phyloP scores from a whole-genome alignment of 2,329 filamentous ascomycete species.

The Calonectria ilicicola region DNA sequence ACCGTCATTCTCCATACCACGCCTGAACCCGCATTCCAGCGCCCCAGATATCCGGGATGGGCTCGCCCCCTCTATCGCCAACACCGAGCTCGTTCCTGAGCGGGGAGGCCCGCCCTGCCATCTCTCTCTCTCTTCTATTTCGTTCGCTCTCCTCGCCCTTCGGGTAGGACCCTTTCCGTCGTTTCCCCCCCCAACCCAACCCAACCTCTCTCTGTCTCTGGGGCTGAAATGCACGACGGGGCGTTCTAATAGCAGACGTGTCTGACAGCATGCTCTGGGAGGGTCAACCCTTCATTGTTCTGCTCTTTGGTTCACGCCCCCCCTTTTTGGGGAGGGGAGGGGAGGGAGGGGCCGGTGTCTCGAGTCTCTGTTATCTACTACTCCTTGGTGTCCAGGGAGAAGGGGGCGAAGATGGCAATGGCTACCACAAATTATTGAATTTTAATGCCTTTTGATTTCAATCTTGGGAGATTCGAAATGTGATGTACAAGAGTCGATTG shows the following conservation, averaged over 20 bases:
- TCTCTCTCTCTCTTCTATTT: background rate
- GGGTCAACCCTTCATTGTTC: background rate
- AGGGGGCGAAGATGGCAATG: background rate
- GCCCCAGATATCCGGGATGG: constrained; percentile 1
- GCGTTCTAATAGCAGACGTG: background rate
- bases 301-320: background rate
- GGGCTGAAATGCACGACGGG: background rate
- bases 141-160: too few species aligned
- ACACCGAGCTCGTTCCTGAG: background rate
- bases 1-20: background rate
- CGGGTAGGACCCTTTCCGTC: background rate
- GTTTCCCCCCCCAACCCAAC: background rate
- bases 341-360: too few species aligned
- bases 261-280: background rate
- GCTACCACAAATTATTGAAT: background rate
- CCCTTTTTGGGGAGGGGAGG: background rate
- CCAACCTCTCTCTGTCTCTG: background rate
- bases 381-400: background rate
- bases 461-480: background rate
- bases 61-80: background rate
- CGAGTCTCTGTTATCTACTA: background rate
- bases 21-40: constrained; percentile 11
- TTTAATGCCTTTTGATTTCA: background rate
- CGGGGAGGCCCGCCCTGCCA: constrained; percentile 2
- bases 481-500: background rate